phyloP scores from a whole-genome alignment of 352 stramenopile genomes.

The Phytophthora cactorum region DNA sequence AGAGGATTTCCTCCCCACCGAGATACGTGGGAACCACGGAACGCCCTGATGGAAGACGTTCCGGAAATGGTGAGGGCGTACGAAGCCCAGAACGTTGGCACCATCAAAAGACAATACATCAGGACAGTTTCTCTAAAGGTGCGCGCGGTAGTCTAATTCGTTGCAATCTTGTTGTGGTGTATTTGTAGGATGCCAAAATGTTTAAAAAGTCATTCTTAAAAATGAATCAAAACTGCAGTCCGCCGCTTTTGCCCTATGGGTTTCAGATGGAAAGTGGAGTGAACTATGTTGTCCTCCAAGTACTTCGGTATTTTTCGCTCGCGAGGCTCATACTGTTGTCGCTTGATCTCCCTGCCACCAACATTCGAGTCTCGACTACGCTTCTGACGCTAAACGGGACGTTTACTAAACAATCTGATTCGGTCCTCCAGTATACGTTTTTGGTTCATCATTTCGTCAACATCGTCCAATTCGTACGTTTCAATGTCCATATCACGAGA shows the following conservation, averaged over 20 bases:
- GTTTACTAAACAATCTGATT: slow-evolving; percentile 1
- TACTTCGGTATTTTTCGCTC: slow-evolving; percentile 12
- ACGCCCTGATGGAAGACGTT: too few relatives aligned
- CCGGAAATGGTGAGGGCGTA: too few relatives aligned
- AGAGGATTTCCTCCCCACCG: too few relatives aligned
- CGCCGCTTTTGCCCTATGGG: not conserved
- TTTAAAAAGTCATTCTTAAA: too few relatives aligned
- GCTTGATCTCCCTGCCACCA: not conserved
- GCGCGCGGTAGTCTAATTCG: too few relatives aligned
- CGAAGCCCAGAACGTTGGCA: too few relatives aligned
- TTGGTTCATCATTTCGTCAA: not conserved
- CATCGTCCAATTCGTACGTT: slow-evolving; percentile 3
- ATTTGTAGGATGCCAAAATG: too few relatives aligned
- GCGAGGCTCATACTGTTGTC: slow-evolving; percentile 6
- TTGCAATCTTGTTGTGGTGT: too few relatives aligned
- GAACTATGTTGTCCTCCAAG: slow-evolving; percentile 11
- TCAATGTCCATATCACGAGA: slow-evolving; percentile 4
- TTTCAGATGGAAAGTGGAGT: slow-evolving; percentile 1
- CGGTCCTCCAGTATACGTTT: not conserved
- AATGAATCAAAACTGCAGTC: too few relatives aligned
- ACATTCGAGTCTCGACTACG: slow-evolving; percentile 1
- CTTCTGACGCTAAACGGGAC: not conserved
- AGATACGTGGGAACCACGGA: too few relatives aligned
- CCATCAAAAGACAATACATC: too few relatives aligned
- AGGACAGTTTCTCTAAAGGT: too few relatives aligned